Evolutionary conservation across 192 early-diverging fungal species (phyloP), one percentile per base, ranked within the genome.

Genomic region (Coemansia sp.): DNA sequence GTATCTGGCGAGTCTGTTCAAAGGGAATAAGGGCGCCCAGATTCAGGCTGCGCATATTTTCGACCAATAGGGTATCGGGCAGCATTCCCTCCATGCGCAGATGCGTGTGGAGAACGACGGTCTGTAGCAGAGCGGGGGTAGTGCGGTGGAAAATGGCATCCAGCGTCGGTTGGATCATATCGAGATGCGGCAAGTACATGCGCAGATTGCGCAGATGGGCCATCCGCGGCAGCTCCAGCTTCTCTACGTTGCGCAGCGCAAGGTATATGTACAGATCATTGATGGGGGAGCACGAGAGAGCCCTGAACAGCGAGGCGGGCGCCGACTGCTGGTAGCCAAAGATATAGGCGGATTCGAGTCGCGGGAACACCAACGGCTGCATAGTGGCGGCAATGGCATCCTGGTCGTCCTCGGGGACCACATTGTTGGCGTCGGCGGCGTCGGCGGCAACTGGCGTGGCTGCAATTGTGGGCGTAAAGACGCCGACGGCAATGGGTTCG

Each of bases 291-390:
- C 45, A 20, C 1, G 55, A 53, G 23, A 72, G 54, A 3, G 69
- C 69, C 30, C 54, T 37, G 23, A 72, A 60, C 10, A 72, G 54
- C 17, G 59, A 57, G 14, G 42, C 23, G 13, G 69, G 69, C 36
- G 64, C 63, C 14, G 54, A 28, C 29, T 72, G 61, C 40, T 64
- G 69, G 59, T 59, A 61, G 5, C 69, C 69, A 6, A 57, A 57
- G 11, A 72, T 61, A 14, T 61, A 54, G 11, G 50, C 63, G 9
- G 52, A 48, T 55, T 65, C 58, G 34, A 72, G 53, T 7, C 28
- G 29, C 27, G 63, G 63, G 57, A 72, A 72, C 59, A 52, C 54
- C 20, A 72, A 31, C 28, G 42, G 62, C 20, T 48, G 33, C 31
- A 40, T 27, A 17, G 36, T 54, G 10, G 52, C 52, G 14, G 52